These are phyloP conservation scores for Beauveria caledonica DNA, from an alignment of 2,329 filamentous ascomycete genomes.

Conservation along the genomic window DNA sequence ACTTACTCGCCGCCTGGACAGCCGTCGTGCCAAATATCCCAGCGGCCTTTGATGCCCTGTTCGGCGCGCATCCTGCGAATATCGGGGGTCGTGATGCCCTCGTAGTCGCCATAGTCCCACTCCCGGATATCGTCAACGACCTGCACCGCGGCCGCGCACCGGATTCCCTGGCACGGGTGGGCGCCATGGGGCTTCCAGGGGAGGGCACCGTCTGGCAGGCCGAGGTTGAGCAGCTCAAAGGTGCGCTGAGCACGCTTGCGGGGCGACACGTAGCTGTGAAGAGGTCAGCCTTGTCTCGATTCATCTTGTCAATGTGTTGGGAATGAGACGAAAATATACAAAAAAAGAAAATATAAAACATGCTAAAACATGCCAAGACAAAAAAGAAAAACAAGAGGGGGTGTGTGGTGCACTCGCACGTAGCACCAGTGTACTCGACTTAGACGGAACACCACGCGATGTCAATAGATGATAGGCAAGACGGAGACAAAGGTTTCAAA, in stretches of 20 bases:
- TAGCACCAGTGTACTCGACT: no score
- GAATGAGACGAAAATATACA: neutral
- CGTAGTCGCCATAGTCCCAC: conserved; percentile 85
- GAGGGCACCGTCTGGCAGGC: conserved; percentile 52
- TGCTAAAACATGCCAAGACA: no score
- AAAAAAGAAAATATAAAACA: neutral
- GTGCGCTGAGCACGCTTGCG: conserved; percentile 77
- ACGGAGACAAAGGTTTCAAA: no score
- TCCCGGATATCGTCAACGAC: conserved; percentile 67
- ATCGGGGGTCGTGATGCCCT: conserved; percentile 65
- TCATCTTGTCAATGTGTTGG: no score
- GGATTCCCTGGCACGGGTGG: conserved; percentile 27
- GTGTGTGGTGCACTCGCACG: no score
- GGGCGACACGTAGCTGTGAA: conserved; percentile 69
- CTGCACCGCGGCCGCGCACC: conserved; percentile 53
- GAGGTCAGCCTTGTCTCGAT: neutral
- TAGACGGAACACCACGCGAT: no score
- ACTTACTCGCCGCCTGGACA: conserved; percentile 77
- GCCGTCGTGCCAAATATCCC: conserved; percentile 88
- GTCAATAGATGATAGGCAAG: no score
- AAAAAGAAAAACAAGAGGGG: neutral
- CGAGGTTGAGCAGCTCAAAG: conserved; percentile 78
- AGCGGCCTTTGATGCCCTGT: conserved; percentile 47
- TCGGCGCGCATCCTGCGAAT: conserved; percentile 52
- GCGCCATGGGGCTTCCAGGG: conserved; percentile 57